A percentile compares a stretch with the other conserved stretches of the same genome.
These are phyloP conservation scores for Neoscytalidium dimidiatum DNA, from an alignment of 2,329 filamentous ascomycete genomes.

Conservation along the genomic window DNA sequence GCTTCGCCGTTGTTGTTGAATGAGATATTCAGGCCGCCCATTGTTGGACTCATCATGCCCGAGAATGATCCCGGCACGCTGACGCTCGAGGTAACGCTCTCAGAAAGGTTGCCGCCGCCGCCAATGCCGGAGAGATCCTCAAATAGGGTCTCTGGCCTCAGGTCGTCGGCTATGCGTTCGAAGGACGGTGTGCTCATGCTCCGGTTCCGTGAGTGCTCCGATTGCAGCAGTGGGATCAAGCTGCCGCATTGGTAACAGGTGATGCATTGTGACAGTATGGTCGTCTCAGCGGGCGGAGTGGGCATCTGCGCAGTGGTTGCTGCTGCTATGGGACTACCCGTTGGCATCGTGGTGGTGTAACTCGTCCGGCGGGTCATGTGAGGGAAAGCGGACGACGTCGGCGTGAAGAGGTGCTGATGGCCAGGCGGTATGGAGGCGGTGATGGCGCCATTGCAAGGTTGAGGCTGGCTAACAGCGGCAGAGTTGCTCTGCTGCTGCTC, in stretches of 20 bases:
- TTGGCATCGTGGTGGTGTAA: background rate
- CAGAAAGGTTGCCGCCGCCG: background rate
- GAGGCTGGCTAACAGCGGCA: background rate
- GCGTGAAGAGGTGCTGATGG: background rate
- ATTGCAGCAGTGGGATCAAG: background rate
- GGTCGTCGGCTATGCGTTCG: background rate
- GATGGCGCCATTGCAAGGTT: background rate
- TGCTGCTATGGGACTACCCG: background rate
- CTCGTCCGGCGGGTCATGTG: background rate
- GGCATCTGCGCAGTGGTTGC: background rate
- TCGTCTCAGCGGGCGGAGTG: background rate
- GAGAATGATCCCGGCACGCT: background rate
- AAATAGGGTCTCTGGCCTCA: background rate
- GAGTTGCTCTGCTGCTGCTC: background rate
- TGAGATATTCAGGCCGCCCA: background rate
- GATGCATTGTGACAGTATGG: background rate
- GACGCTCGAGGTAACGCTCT: background rate
- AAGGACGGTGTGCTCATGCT: background rate
- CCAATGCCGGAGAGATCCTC: background rate
- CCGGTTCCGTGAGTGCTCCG: background rate
- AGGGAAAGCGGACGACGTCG: background rate
- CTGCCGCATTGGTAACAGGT: constrained; percentile 5
- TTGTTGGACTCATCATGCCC: too few species aligned
- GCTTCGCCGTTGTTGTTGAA: background rate
- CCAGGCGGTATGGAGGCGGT: background rate